A percentile compares a stretch with the other conserved stretches of the same genome.
phyloP scores from a whole-genome alignment of 1,139 yeast genomes.

The Suhomyces choctaworum region DNA sequence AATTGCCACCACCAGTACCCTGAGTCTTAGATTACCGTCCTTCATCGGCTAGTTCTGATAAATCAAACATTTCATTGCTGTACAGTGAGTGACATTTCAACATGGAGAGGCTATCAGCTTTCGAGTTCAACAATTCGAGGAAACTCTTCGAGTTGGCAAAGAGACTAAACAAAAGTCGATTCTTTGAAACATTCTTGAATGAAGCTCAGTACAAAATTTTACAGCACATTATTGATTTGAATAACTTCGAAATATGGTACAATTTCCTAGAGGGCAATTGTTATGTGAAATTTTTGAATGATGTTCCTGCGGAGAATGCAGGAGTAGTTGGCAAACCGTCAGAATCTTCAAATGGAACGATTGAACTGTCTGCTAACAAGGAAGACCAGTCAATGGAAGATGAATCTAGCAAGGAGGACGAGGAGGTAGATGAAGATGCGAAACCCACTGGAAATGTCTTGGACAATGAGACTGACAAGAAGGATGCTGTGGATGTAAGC shows the following conservation, averaged over 20 bases:
- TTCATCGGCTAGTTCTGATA: background rate
- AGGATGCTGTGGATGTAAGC: background rate
- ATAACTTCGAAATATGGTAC: conserved; percentile 47
- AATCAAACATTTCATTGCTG: background rate
- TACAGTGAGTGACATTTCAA: background rate
- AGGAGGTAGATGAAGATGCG: conserved; percentile 12
- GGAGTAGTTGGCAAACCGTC: conserved; percentile 1
- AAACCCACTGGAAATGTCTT: no score
- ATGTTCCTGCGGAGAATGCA: conserved; percentile 1
- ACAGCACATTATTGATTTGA: conserved; percentile 36
- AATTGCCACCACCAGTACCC: no score
- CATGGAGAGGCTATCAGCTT: conserved; percentile 47
- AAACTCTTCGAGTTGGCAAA: conserved; percentile 50
- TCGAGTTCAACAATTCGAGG: conserved; percentile 41
- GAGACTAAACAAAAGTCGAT: conserved; percentile 45
- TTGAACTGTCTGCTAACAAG: conserved; percentile 4
- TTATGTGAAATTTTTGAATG: conserved; percentile 31
- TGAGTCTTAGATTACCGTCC: no score
- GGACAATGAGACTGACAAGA: background rate
- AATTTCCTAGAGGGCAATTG: conserved; percentile 57
- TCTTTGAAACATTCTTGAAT: conserved; percentile 60
- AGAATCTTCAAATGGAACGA: background rate
- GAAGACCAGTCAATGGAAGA: background rate
- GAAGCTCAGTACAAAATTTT: conserved; percentile 62
- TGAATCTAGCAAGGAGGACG: conserved; percentile 10